Evolutionary conservation across 2,329 filamentous ascomycete genomes (phyloP).

Genomic region (Ophiocordyceps sinensis): DNA sequence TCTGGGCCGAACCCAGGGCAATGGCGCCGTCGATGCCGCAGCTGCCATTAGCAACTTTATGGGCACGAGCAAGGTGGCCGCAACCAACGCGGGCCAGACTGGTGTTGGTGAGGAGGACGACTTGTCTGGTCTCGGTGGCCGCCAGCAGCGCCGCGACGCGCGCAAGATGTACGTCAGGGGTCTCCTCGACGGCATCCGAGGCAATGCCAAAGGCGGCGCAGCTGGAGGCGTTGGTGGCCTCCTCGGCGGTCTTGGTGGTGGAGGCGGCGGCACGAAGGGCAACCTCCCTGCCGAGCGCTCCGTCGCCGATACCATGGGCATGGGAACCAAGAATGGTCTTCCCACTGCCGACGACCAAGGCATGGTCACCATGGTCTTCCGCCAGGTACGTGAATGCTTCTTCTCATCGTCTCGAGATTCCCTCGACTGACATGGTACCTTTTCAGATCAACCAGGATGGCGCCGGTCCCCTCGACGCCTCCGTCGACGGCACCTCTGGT

Average conservation of each 20-base stretch:
- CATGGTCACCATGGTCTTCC: slow-evolving; percentile 47
- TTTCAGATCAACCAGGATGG: slow-evolving; percentile 56
- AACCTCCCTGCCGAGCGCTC: slow-evolving; percentile 28
- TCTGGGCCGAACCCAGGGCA: slow-evolving; percentile 48
- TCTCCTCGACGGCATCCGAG: slow-evolving; percentile 13
- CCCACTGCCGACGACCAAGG: slow-evolving; percentile 48
- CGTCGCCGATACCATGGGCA: slow-evolving; percentile 38
- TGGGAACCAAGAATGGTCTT: slow-evolving; percentile 36
- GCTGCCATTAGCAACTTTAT: slow-evolving; percentile 47
- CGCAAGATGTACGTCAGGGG: slow-evolving; percentile 16
- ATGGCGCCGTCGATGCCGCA: slow-evolving; percentile 42
- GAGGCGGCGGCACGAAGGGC: slow-evolving; percentile 22
- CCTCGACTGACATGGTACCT: not conserved
- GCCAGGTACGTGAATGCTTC: slow-evolving; percentile 19
- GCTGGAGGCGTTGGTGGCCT: not conserved
- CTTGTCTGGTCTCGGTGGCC: slow-evolving; percentile 15
- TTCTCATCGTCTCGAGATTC: not conserved
- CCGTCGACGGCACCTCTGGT: slow-evolving; percentile 47
- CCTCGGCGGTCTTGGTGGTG: not conserved
- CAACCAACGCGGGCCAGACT: slow-evolving; percentile 13
- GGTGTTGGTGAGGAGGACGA: slow-evolving; percentile 27
- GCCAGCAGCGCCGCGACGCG: slow-evolving; percentile 5
- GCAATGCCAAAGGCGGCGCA: slow-evolving; percentile 1
- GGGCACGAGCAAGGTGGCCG: slow-evolving; percentile 21
- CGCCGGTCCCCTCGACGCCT: slow-evolving; percentile 46